Evolutionary conservation across 495 filamentous ascomycete genomes (phyloP), one percentile per base, ranked within the genome.

Genomic region (Margaritispora aquatica): DNA sequence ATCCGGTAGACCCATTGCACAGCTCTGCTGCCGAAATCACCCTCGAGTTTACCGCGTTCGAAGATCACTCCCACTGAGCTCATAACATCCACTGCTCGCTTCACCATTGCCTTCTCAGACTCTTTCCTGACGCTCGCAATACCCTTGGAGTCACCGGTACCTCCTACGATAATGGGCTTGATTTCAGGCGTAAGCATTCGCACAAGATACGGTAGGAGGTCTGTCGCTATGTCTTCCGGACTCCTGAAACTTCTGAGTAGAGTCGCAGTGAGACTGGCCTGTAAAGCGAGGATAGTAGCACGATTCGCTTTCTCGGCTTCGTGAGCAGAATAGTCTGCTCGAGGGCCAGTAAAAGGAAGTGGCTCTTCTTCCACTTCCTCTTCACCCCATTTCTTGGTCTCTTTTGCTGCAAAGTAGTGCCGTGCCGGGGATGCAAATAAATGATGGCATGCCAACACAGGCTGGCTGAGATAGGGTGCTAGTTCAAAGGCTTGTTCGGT

Each of bases 111-210:
- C 65, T 90, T 89, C 70, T 98, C 94, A 8, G 77, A 78, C 53
- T 93, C 90, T 65, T 88, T 89, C 41, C 94, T 84, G 4, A 97
- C 91, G 66, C 86, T 91, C 8, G 92, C 93, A 21, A 90, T 79
- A 41, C 85, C 87, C 13, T 74, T 76, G 48, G 79, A 77, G 46
- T 81, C 77, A 19, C 82, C 85, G 65, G 79, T 86, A 31, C 87
- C 87, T 24, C 88, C 84, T 3, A 98, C 82, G 49, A 96, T 80
- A n/a, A 97, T 88, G 0, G 95, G 94, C 62, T 92, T 96, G 53
- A 98, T 83, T 50, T 92, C 86, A 1, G 94, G 94, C 1, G 91
- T 86, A 20, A 97, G 74, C 67, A 98, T 87, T 41, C 85, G 84
- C 49, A 88, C 74, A 1, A 96, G 77, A 69, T 89, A 90, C 1